Evolutionary conservation across 1,139 yeast species (phyloP), one percentile per base, ranked within the genome.

Genomic region (Candida tetrigidarum): DNA sequence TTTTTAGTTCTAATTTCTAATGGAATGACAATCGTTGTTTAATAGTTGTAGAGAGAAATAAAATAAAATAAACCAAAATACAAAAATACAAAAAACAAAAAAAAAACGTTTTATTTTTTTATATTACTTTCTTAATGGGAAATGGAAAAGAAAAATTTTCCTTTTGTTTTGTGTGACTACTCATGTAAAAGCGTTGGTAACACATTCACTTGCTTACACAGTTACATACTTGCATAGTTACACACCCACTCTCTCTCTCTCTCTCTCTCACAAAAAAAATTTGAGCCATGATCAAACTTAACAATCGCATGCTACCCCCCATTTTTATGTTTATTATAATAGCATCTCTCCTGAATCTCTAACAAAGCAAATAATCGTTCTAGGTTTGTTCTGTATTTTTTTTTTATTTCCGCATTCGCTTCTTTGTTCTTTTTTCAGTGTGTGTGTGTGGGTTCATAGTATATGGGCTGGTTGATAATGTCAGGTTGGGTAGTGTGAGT

Each of bases 41-140:
- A 11, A 23, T 23, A 23, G 26, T 23, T 23, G n/a, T 11, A 27
- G n/a, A 5, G 2, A 27, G n/a, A 27, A 27, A 27, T 3, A 27
- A 27, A 27, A 27, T 11, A 27, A 8, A 27, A 9, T 6, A 27
- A 27, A 27, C 3, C 10, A 27, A 27, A 27, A n/a, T 7, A 7
- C 7, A 23, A 10, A 23, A 23, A 23, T 7, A 23, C 7, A 27
- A 27, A n/a, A 27, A 27, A 27, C 7, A 27, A n/a, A 27, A n/a
- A 27, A 27, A 26, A 22, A 33, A 22, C 9, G 20, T 2, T 14
- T n/a, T 41, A n/a, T 23, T 34, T 36, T 14, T 8, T 23, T 26
- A 12, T 10, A n/a, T 39, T 22, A 9, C 43, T 39, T 23, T 41
- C 42, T 11, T 39, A 14, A 16, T 28, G 32, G 32, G 15, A 28